Evolutionary conservation across 1,284 basidiomycete genomes (phyloP).

Genomic region (Rhizoctonia solani): DNA sequence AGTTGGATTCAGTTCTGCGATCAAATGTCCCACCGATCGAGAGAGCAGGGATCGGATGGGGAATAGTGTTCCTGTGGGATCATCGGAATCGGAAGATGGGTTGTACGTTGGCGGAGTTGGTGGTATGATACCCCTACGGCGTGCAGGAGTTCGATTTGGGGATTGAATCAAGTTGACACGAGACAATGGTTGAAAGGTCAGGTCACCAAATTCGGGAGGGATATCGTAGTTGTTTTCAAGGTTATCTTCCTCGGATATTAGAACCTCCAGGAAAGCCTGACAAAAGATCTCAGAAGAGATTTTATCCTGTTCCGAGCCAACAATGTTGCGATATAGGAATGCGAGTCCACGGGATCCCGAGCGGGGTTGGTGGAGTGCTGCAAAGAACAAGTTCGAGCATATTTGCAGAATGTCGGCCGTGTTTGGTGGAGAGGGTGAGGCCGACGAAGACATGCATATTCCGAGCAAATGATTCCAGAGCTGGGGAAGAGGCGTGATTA

Average conservation of each 20-base stretch:
- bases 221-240: constrained; percentile 13
- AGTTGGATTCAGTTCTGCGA: constrained; percentile 12
- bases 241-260: not conserved
- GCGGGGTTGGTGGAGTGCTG: constrained; percentile 14
- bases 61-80: constrained; percentile 7
- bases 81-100: constrained; percentile 21
- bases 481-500: constrained; percentile 20
- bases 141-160: constrained; percentile 3
- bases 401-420: constrained; percentile 9
- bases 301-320: not conserved
- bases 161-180: not conserved
- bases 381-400: constrained; percentile 20
- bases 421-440: constrained; percentile 5
- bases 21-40: constrained; percentile 6
- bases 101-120: constrained; percentile 23
- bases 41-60: constrained; percentile 24
- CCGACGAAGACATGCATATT: constrained; percentile 23
- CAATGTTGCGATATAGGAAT: constrained; percentile 7
- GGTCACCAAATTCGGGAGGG: not conserved
- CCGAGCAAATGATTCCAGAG: constrained; percentile 31
- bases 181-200: not conserved
- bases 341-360: constrained; percentile 26
- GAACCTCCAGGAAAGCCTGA: not conserved
- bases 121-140: not conserved
- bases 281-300: constrained; percentile 10